phyloP scores from a whole-genome alignment of 345 rosid species.

The Mallotus nudiflorus region DNA sequence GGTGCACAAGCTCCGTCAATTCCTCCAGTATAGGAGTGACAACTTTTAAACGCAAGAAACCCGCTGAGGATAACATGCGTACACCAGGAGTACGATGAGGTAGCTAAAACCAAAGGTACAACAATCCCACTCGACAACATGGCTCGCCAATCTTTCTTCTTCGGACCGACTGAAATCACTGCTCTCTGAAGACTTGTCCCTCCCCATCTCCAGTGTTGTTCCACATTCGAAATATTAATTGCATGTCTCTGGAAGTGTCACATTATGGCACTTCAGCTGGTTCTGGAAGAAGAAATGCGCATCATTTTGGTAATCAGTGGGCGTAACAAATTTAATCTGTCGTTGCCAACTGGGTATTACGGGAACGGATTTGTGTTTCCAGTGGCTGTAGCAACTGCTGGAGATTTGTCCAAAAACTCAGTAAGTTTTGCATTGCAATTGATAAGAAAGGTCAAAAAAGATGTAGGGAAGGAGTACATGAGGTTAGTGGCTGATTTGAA shows the following conservation, averaged over 20 bases:
- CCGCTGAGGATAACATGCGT: constrained; percentile 5
- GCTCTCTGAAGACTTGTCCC: neutral
- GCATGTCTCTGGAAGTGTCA: constrained; percentile 30
- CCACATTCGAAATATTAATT: constrained; percentile 13
- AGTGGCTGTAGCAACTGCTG: constrained; percentile 16
- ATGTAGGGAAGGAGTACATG: constrained; percentile 27
- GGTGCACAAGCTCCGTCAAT: constrained; percentile 10
- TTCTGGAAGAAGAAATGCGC: constrained; percentile 16
- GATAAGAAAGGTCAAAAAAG: constrained; percentile 19
- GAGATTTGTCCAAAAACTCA: neutral
- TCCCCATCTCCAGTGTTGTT: neutral
- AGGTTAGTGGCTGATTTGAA: constrained; percentile 22
- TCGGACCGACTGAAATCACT: constrained; percentile 10
- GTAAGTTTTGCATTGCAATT: constrained; percentile 14
- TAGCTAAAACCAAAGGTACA: constrained; percentile 6
- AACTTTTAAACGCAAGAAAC: constrained; percentile 10
- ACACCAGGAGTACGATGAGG: constrained; percentile 15
- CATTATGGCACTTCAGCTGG: constrained; percentile 7
- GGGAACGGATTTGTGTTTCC: constrained; percentile 21
- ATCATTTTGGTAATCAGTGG: constrained; percentile 4
- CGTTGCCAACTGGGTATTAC: constrained; percentile 19
- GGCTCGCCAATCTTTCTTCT: constrained; percentile 18
- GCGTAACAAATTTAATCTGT: constrained; percentile 9
- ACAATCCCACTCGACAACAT: neutral
- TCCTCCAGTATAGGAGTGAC: constrained; percentile 16